Conservation (phyloP, 163 green algal species). For the Volvox carteri region DNA sequence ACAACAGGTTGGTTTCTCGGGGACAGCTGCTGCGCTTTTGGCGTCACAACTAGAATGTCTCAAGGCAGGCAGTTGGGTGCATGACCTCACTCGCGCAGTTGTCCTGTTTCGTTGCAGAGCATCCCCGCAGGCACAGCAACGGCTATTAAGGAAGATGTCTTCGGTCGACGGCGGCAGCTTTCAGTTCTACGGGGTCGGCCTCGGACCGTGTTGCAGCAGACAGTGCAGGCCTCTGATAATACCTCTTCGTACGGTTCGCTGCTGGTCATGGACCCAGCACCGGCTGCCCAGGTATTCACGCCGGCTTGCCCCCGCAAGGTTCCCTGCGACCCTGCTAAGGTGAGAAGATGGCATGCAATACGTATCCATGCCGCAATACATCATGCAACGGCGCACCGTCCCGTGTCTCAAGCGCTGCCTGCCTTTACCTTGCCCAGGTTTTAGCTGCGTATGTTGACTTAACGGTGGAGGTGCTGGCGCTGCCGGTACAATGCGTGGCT, state of each 20-base stretch:
- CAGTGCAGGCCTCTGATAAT: not conserved
- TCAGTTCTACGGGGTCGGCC: not conserved
- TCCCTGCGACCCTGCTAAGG: conserved; percentile 20
- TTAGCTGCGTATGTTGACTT: conserved; percentile 5
- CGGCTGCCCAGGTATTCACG: conserved; percentile 14
- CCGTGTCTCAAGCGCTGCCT: not conserved
- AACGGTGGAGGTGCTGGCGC: not conserved
- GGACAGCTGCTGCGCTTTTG: too few relatives aligned
- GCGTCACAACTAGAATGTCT: too few relatives aligned
- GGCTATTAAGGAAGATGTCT: conserved; percentile 8
- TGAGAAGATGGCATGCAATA: too few relatives aligned
- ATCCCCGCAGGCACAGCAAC: conserved; percentile 53
- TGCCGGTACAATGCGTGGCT: conserved; percentile 12
- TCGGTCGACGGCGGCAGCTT: conserved; percentile 12
- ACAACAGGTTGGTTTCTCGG: conserved; percentile 8
- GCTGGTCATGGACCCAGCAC: conserved; percentile 30
- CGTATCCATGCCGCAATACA: too few relatives aligned
- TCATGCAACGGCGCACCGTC: not conserved
- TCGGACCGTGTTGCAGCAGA: not conserved
- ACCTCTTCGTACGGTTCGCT: not conserved
- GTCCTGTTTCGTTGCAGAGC: conserved; percentile 20
- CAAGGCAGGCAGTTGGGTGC: too few relatives aligned
- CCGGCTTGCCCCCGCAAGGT: conserved; percentile 30
- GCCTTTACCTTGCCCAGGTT: conserved; percentile 12
- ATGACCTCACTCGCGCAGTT: too few relatives aligned